These are phyloP conservation scores for Rhodotorula kratochvilovae DNA, from an alignment of 768 basidiomycete species.

Conservation along the genomic window DNA sequence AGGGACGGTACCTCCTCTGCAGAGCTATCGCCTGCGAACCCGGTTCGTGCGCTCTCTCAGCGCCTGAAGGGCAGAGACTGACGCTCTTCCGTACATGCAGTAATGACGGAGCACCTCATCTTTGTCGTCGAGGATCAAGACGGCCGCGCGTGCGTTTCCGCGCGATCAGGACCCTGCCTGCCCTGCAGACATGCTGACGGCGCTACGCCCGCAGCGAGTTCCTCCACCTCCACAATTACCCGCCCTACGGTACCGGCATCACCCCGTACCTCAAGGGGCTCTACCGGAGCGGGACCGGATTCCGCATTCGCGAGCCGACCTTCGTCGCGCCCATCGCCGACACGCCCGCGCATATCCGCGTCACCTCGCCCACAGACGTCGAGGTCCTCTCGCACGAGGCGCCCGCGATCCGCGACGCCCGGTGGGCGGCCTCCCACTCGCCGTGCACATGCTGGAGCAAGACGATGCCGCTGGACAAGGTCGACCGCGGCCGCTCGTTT, in stretches of 20 bases:
- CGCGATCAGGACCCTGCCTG: no score
- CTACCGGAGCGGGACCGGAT: conserved; percentile 44
- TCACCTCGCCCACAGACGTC: conserved; percentile 46
- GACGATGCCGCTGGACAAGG: conserved; percentile 40
- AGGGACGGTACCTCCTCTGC: no score
- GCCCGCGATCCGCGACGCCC: conserved; percentile 22
- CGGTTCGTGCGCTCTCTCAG: no score
- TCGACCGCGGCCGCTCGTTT: not conserved
- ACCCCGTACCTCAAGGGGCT: conserved; percentile 43
- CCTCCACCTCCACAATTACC: conserved; percentile 4
- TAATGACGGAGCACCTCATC: no score
- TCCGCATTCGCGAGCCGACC: conserved; percentile 48
- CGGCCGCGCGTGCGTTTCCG: no score
- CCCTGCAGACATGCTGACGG: no score
- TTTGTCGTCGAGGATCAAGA: no score
- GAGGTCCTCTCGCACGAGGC: not conserved
- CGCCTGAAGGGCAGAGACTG: no score
- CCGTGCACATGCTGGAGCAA: not conserved
- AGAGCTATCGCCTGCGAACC: no score
- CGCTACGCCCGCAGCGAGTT: no score
- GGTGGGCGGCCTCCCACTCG: not conserved
- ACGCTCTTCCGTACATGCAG: no score
- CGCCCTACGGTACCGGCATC: not conserved
- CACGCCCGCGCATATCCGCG: conserved; percentile 37
- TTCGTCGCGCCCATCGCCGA: conserved; percentile 32